Evolutionary conservation across 345 rosid genomes (phyloP), one percentile per base, ranked within the genome.

Genomic region (Cochlearia excelsa): DNA sequence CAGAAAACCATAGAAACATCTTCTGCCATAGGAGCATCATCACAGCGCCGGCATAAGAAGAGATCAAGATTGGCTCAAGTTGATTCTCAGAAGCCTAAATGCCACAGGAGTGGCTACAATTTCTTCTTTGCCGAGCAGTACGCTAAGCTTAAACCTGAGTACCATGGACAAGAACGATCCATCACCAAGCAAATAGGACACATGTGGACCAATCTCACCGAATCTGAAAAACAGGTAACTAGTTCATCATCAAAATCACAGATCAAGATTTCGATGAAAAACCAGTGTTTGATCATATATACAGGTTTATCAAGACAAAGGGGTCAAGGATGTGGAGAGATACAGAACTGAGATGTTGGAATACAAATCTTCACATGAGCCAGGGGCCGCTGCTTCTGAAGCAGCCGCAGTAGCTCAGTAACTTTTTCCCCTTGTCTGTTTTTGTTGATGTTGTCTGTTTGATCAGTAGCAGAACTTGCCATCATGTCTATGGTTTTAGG

Each of bases 51-150:
- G 30, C 79, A 62, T 46, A 68, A 78, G 56, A 90, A 77, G 77
- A 82, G 78, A 70, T 76, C 82, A 16, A 78, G 74, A 28, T 59
- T 79, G 69, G 71, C 74, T 50, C 38, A 49, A 46, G 78, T 73
- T 2, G 93, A 90, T 57, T 80, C 84, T 23, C 72, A 80, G 63
- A 78, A 51, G 54, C 85, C 97, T 34, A 84, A 84, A 75, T 83
- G 88, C 33, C 80, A 90, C 60, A 68, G 85, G 67, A 90, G 90
- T 42, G 88, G 90, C 26, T 85, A 90, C 70, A 85, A 87, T 74
- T 78, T 84, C 77, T 90, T 87, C 74, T 83, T 84, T 54, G 70
- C 78, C 0, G 87, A 87, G 74, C 81, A 80, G 56, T 77, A 87
- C 65, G 78, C 85, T 1, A 73, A 54, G 72, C 79, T 84, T 53